Base-by-base conservation (phyloP, 257 asterid species). In the Penstemon davidsonii region DNA sequence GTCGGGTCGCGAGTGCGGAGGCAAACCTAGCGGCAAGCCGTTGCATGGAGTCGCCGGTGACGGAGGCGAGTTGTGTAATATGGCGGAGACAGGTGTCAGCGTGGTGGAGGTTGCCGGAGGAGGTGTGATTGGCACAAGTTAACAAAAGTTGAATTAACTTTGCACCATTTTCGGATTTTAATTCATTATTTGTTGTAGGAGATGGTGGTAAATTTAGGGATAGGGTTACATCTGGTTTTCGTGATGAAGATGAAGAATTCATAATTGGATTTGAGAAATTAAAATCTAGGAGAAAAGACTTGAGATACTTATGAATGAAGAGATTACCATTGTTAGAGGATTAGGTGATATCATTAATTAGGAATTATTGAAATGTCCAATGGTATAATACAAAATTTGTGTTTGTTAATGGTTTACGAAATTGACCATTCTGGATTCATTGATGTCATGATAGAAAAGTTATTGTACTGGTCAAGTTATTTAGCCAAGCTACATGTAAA, bases 1-100 rank as follows among this genome's bases (percentile, higher is more conserved):
- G 74, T 42, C 87, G 79, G 67, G 54, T 74, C 2, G 87, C 90
- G 55, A 84, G n/a, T 0, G 88, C 80, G 0, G 90, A 73, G 55
- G 85, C 85, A 8, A 87, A 84, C 74, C 84, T 64, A 36, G 84
- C 67, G 0, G 85, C 71, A 8, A 87, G 70, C 19, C 88, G 71
- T 67, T 84, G 90, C 77, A 79, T 81, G 68, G 86, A 62, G 74
- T 84, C 88, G 0, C 88, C 88, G 6, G 81, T 53, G 69, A 72
- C 38, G 7, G 88, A 78, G 55, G 89, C 71, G 7, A 82, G 74
- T 46, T 67, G 68, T 0, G 79, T 73, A 36, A 84, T 77, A 7
- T 79, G 79, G 15, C 74, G 73, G 50, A 84, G 89, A 13, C 82
- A 84, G 0, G 72, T 70, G 53, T 86, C 88, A 25, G 86, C 88